These are phyloP conservation scores for Sugiyamaella xylanicola DNA, from an alignment of 1,139 yeast species.

Conservation along the genomic window DNA sequence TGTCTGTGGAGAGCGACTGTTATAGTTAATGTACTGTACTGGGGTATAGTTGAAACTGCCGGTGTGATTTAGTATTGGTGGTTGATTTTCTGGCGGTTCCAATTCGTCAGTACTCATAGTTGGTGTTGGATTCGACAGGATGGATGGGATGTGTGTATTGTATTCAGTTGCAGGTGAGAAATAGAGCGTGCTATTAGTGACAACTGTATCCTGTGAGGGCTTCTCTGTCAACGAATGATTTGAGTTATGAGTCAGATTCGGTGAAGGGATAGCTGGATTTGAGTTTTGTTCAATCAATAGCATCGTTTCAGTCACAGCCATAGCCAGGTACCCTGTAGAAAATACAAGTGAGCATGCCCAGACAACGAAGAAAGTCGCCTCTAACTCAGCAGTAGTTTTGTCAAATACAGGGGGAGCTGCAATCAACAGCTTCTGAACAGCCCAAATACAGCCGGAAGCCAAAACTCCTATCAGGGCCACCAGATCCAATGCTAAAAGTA, in stretches of 20 bases:
- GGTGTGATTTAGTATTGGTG: constrained; percentile 4
- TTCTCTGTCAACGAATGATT: constrained; percentile 14
- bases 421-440: constrained; percentile 15
- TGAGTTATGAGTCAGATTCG: not conserved
- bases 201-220: constrained; percentile 18
- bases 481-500: constrained; percentile 19
- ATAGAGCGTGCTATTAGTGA: constrained; percentile 7
- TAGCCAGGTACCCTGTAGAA: constrained; percentile 18
- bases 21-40: constrained; percentile 7
- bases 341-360: constrained; percentile 25
- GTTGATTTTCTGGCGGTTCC: not conserved
- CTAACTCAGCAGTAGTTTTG: constrained; percentile 14
- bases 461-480: constrained; percentile 20
- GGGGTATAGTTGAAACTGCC: constrained; percentile 10
- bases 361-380: constrained; percentile 21
- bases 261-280: not conserved
- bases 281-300: not conserved
- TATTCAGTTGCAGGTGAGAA: constrained; percentile 8
- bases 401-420: not conserved
- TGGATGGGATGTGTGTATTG: constrained; percentile 5
- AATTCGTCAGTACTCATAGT: constrained; percentile 1
- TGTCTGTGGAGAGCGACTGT: constrained; percentile 1
- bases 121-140: not conserved
- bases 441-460: constrained; percentile 25
- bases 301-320: constrained; percentile 21